Evolutionary conservation across 768 basidiomycete genomes (phyloP), one percentile per base, ranked within the genome.

Genomic region (Tricholoma sp.): DNA sequence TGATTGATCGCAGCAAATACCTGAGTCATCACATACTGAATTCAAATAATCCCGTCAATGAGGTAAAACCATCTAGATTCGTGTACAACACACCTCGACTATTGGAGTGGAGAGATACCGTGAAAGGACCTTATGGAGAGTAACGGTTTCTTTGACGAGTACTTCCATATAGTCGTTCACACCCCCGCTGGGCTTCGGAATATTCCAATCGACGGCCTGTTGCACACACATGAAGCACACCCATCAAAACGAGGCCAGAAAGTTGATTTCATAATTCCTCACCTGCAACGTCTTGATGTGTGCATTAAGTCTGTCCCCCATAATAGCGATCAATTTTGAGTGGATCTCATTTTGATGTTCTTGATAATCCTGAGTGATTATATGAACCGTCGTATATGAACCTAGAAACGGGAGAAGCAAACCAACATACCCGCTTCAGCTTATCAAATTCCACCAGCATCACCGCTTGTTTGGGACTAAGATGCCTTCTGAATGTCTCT

Each of bases 311-410:
- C 96, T 83, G 72, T 98, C 96, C 37, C 94, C 89, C 97, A 99
- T 99, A 73, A 98, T 99, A 43, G 93, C 91, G 58, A 99, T 88
- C 55, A 99, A 79, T 75, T 99, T 99, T 52, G 92, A 83, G 71
- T 98, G 96, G 54, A 99, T 98, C 77, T 98, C 97, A 67, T 96
- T 91, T 72, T 99, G 97, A 72, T 99, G 97, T 71, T 98, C 97
- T 79, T 98, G 96, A 67, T 90, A 98, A 71, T 98, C 97, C 88
- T 95, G 66, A 56, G 55, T n/a, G n/a, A 34, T 55, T 12, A 54
- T 9, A 27, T 22, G 14, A 34, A 43, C 49, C 37, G 11, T 32
- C 37, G 11, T 32, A 41, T 41, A 35, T 27, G 24, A 16, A 3
- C 9, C 4, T 31, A 18, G 27, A 50, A 54, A 19, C 29, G 49